phyloP scores from a whole-genome alignment of 345 rosid species.

The Iberis pinnata region DNA sequence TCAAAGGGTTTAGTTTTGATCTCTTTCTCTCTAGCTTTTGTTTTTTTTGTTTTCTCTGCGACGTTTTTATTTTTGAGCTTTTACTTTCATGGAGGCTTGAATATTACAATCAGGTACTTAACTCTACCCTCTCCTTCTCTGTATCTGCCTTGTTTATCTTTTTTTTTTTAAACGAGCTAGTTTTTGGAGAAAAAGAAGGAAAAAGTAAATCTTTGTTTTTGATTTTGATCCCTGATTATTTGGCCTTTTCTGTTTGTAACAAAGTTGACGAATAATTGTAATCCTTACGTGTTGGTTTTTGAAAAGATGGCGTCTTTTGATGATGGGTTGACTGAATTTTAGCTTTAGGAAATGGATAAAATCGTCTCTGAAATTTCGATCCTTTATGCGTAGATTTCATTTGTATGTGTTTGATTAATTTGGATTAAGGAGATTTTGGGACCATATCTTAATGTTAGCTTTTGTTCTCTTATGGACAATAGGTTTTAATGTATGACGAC shows the following conservation, averaged over 20 bases:
- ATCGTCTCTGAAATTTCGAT: slow-evolving; percentile 13
- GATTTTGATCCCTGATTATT: slow-evolving; percentile 15
- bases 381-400: slow-evolving; percentile 16
- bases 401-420: slow-evolving; percentile 1
- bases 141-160: neutral
- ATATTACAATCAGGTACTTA: slow-evolving; percentile 25
- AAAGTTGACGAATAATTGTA: slow-evolving; percentile 14
- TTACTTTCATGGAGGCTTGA: slow-evolving; percentile 30
- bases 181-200: neutral
- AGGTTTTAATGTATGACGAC: slow-evolving; percentile 70
- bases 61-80: slow-evolving; percentile 21
- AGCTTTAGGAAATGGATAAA: slow-evolving; percentile 13
- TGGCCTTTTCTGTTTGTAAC: neutral
- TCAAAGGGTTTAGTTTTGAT: slow-evolving; percentile 30
- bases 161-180: slow-evolving; percentile 10
- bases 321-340: slow-evolving; percentile 30
- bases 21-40: slow-evolving; percentile 25
- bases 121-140: neutral
- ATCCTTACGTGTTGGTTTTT: neutral
- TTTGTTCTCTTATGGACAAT: no score
- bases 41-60: slow-evolving; percentile 24
- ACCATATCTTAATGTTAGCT: no score
- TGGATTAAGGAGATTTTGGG: no score
- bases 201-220: neutral
- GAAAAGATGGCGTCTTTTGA: slow-evolving; percentile 17